phyloP scores from a whole-genome alignment of 1,139 yeast genomes.

The Scheffersomyces segobiensis region DNA sequence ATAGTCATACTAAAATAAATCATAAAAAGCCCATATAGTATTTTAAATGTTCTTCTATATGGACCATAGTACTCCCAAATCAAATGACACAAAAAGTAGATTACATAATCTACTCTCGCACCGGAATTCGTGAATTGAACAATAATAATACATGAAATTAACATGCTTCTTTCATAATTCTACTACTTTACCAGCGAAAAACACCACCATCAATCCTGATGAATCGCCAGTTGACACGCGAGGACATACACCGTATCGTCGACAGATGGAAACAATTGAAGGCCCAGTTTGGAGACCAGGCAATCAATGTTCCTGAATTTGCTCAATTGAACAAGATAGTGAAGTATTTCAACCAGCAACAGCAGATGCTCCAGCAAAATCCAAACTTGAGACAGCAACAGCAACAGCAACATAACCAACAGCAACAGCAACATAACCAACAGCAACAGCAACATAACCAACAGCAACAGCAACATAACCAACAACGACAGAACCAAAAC shows the following conservation, averaged over 20 bases:
- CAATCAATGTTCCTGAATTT: conserved; percentile 61
- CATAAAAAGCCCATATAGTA: too few species aligned
- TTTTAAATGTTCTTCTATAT: too few species aligned
- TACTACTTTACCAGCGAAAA: neutral
- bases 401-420: conserved; percentile 8
- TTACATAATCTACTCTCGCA: neutral
- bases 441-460: conserved; percentile 9
- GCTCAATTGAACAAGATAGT: conserved; percentile 57
- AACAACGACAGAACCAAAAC: conserved; percentile 12
- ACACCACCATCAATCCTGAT: neutral
- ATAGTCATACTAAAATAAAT: too few species aligned
- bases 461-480: conserved; percentile 11
- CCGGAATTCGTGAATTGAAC: neutral
- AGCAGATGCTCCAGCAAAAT: conserved; percentile 21
- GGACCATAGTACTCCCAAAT: neutral
- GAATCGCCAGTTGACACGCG: conserved; percentile 32
- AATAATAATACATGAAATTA: neutral
- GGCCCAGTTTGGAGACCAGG: conserved; percentile 65
- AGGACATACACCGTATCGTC: conserved; percentile 44
- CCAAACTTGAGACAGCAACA: conserved; percentile 17
- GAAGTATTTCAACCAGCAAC: conserved; percentile 53
- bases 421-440: conserved; percentile 7
- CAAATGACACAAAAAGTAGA: neutral
- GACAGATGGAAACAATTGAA: conserved; percentile 66
- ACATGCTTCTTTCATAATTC: neutral